phyloP scores from a whole-genome alignment of 108 stramenopile species.

The Bacterosira constricta region DNA sequence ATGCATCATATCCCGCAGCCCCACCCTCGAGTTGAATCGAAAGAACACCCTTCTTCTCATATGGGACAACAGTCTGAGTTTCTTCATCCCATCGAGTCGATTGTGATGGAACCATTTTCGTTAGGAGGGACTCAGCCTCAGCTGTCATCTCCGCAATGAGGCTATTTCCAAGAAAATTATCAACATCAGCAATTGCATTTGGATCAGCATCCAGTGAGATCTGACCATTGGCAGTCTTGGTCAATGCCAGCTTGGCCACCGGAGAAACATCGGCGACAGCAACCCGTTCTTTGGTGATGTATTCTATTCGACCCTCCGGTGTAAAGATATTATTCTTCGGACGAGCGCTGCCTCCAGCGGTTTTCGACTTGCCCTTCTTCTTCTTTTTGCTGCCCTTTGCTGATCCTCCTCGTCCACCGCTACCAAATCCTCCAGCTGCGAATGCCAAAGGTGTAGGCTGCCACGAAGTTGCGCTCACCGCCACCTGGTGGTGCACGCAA shows the following conservation, averaged over 20 bases:
- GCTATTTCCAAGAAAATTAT: slow-evolving; percentile 34
- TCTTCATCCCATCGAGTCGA: slow-evolving; percentile 42
- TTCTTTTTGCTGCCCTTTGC: too few relatives aligned
- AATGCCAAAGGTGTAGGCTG: too few relatives aligned
- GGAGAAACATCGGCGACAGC: slow-evolving; percentile 21
- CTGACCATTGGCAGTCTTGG: neutral
- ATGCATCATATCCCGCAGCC: slow-evolving; percentile 20
- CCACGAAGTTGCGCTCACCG: too few relatives aligned
- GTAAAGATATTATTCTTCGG: slow-evolving; percentile 32
- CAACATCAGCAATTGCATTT: slow-evolving; percentile 22
- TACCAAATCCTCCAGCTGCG: too few relatives aligned
- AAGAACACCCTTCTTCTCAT: slow-evolving; percentile 42
- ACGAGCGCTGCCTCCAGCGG: too few relatives aligned
- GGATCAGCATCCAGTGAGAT: slow-evolving; percentile 24
- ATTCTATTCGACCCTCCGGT: slow-evolving; percentile 30
- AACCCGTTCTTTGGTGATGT: slow-evolving; percentile 21
- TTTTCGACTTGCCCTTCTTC: too few relatives aligned
- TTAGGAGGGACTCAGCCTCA: slow-evolving; percentile 26
- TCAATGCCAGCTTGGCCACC: neutral
- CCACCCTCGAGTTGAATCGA: slow-evolving; percentile 39
- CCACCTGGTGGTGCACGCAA: too few relatives aligned
- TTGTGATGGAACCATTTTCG: slow-evolving; percentile 35
- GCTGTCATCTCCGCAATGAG: slow-evolving; percentile 25
- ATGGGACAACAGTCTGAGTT: slow-evolving; percentile 28
- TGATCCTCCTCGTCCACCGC: too few relatives aligned